Evolutionary conservation across 306 rosid genomes (phyloP).

Genomic region (Pueraria montana): DNA sequence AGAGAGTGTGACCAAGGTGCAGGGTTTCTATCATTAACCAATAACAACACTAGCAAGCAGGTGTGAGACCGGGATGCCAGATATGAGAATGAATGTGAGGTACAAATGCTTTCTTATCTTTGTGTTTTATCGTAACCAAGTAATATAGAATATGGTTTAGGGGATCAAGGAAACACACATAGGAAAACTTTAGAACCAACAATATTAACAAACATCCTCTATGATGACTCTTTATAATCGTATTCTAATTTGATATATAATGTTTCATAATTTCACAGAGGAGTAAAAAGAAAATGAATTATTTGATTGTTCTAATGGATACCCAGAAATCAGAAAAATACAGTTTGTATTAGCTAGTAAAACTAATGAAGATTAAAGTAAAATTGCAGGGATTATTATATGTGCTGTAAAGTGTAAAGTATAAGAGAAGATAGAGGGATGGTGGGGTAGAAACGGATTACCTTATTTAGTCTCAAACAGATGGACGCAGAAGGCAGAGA

Average conservation of each 20-base stretch:
- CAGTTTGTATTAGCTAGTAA: background rate
- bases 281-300: background rate
- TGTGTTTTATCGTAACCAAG: background rate
- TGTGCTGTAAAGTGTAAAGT: conserved; percentile 13
- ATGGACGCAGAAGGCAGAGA: conserved; percentile 21
- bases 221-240: background rate
- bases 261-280: background rate
- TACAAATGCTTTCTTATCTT: background rate
- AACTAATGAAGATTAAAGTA: background rate
- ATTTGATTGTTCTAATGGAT: conserved; percentile 2
- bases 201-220: background rate
- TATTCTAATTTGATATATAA: background rate
- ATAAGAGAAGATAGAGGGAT: background rate
- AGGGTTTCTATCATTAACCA: background rate
- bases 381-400: background rate
- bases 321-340: conserved; percentile 10
- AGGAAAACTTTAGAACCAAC: background rate
- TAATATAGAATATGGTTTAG: background rate
- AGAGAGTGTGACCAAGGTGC: conserved; percentile 20
- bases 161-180: background rate
- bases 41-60: background rate
- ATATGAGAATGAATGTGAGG: no score
- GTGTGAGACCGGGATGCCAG: no score
- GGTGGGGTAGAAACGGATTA: conserved; percentile 29
- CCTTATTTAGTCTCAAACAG: conserved; percentile 37